Base-by-base conservation (phyloP, 345 rosid species). In the Ceriops decandra region DNA sequence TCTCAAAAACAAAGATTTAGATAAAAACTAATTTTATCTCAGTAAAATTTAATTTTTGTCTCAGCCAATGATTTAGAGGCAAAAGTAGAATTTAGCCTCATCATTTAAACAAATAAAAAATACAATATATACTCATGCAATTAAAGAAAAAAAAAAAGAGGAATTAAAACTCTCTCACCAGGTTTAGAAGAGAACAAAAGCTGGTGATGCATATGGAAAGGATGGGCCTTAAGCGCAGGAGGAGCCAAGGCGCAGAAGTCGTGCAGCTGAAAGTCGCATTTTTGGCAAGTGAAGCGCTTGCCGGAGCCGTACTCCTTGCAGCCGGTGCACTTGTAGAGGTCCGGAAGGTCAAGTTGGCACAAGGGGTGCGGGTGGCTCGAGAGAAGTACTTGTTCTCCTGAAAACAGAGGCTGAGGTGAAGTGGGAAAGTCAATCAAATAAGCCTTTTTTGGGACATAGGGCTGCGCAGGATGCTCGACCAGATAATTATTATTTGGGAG, bases 251-350 rank as follows among this genome's bases (percentile, higher is more conserved):
- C 95, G 66, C 98, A 93, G 73, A 90, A 91, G 46, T 85, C 95
- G 72, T 93, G 98, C 5, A 93, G 78, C 82, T 88, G 91, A 69
- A 82, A 93, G 62, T 91, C 81, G n/a, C 98, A 93, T n/a, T 68
- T 82, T 47, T 64, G 81, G 77, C 97, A 93, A 17, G 81, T 69
- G 74, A 79, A 91, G 63, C 91, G 77, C 65, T 72, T 83, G 27
- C 97, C 96, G 5, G 97, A 79, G 24, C 97, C 98, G 19, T 84
- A 77, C 65, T 93, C 98, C 63, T 82, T 91, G 82, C 96, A 91
- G 24, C 90, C 90, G 1, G 84, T 71, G 70, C 97, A 91, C 6
- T 80, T 88, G 74, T 85, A 93, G 11, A 79, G 81, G 57, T 93
- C 93, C 0, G 84, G 82, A 62, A 83, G 67, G 30, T 82, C 68